Percentiles rank a stretch among this genome's conserved stretches.
Conservation (phyloP, 768 basidiomycete species). For the Scleroderma citrinum region DNA sequence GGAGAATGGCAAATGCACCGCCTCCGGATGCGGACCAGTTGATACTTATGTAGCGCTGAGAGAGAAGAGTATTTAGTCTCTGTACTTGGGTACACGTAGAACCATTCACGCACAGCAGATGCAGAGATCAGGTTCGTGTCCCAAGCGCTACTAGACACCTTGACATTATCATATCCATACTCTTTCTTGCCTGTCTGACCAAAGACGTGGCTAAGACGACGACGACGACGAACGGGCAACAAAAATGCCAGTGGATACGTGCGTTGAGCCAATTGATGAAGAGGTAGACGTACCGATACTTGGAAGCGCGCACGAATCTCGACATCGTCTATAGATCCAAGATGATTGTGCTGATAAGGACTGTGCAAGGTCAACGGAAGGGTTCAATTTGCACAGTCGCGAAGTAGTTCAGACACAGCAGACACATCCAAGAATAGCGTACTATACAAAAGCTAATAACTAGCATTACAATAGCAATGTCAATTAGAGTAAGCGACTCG, state of each 20-base stretch:
- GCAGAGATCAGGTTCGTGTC: slow-evolving; percentile 91
- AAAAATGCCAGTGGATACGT: background rate
- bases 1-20: slow-evolving; percentile 92
- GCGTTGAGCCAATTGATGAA: slow-evolving; percentile 7
- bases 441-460: no score
- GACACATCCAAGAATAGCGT: no score
- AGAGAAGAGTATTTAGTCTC: slow-evolving; percentile 1
- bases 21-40: slow-evolving; percentile 95
- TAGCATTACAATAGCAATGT: no score
- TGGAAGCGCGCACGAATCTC: slow-evolving; percentile 79
- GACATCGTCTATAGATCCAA: slow-evolving; percentile 47
- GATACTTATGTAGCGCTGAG: slow-evolving; percentile 76
- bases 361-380: background rate
- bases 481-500: no score
- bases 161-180: slow-evolving; percentile 73
- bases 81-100: background rate
- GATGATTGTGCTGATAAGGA: slow-evolving; percentile 2
- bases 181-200: slow-evolving; percentile 86
- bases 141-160: slow-evolving; percentile 87
- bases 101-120: slow-evolving; percentile 51
- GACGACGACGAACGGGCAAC: background rate
- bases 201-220: slow-evolving; percentile 73
- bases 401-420: no score
- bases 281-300: slow-evolving; percentile 60
- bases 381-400: background rate